Percentiles rank a stretch among this genome's conserved stretches.
These are phyloP conservation scores for Leptographium procerum DNA, from an alignment of 2,329 filamentous ascomycete genomes.

Conservation along the genomic window DNA sequence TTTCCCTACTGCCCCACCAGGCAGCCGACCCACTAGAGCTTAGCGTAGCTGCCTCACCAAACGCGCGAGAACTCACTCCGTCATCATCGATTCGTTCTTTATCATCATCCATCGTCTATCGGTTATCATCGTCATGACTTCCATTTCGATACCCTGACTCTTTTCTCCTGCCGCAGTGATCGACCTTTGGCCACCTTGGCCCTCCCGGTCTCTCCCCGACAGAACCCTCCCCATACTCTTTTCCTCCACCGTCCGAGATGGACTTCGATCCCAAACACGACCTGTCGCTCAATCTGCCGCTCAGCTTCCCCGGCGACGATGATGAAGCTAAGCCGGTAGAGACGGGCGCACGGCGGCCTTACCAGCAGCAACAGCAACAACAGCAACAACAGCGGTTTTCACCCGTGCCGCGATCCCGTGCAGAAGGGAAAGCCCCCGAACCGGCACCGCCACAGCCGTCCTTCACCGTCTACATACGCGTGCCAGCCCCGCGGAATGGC, in stretches of 20 bases:
- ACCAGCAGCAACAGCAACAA: not conserved
- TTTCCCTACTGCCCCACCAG: not conserved
- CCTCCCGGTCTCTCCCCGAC: not conserved
- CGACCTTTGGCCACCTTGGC: no score
- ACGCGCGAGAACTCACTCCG: not conserved
- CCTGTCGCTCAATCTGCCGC: constrained; percentile 9
- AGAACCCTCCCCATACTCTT: not conserved
- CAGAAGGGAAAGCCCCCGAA: not conserved
- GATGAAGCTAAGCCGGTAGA: no score
- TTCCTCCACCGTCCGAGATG: not conserved
- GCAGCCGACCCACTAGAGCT: not conserved
- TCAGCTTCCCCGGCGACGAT: constrained; percentile 10
- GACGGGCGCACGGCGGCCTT: not conserved
- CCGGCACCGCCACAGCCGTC: constrained; percentile 25
- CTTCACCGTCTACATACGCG: constrained; percentile 71
- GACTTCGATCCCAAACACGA: constrained; percentile 11
- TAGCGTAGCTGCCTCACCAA: not conserved
- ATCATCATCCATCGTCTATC: no score
- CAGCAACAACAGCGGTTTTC: not conserved
- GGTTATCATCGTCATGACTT: not conserved
- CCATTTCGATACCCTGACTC: not conserved
- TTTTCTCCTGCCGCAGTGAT: not conserved
- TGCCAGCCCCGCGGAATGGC: constrained; percentile 78
- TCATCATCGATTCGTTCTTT: not conserved
- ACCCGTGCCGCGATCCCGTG: no score